Evolutionary conservation across 305 asterid genomes (phyloP), one percentile per base, ranked within the genome.

Genomic region (Fraxinus sp.): DNA sequence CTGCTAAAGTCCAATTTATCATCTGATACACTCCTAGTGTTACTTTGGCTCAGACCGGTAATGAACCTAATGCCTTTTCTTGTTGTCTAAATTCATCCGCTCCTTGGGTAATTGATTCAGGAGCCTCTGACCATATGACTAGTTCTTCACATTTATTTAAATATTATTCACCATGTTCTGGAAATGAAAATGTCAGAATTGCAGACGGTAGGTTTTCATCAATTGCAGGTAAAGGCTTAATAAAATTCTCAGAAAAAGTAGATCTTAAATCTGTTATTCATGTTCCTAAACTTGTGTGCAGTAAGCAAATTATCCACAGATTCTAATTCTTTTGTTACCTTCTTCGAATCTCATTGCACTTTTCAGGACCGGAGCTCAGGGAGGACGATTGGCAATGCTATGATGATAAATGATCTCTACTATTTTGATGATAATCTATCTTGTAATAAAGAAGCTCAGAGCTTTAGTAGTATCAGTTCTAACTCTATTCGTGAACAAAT

Each of bases 121-220:
- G 79, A 30, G 83, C 79, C 5, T n/a, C 64, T 3, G 44, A 73
- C 6, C 79, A 72, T 30, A 80, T 77, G 66, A 70, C 74, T 4
- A 55, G 46, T 33, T 44, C 41, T 30, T 80, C 72, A 0, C n/a
- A 73, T 14, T 76, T 76, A 9, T 82, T 82, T 8, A 11, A 24
- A 4, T 75, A 81, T 4, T 64, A 62, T 8, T 26, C 32, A 13
- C 81, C 73, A 5, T 76, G 37, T 13, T 9, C 28, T 14, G 8
- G 77, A 35, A 62, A 59, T 81, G 2, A 55, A 9, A 74, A 57
- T 3, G 26, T 81, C 14, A 55, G 30, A 22, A 62, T 57, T 7
- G 76, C 1, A n/a, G 20, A 55, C 16, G 70, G 77, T 28, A 32
- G 49, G 5, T 32, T 74, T 2, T 74, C 32, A 16, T 11, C 57